These are phyloP conservation scores for Fusarium hainanense DNA, from an alignment of 2,329 filamentous ascomycete genomes.

Conservation along the genomic window DNA sequence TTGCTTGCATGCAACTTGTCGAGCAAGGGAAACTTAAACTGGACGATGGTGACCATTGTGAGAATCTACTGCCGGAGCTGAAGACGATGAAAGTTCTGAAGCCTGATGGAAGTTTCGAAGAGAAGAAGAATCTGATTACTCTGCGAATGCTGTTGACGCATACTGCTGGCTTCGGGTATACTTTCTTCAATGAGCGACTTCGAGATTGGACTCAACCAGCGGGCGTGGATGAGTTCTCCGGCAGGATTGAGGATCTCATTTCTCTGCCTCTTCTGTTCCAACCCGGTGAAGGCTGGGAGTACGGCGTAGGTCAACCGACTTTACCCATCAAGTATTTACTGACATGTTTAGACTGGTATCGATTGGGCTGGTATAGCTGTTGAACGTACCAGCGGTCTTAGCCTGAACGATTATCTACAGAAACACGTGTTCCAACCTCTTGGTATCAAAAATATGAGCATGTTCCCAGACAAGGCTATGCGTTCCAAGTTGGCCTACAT, in stretches of 20 bases:
- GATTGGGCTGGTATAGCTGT: conserved; percentile 66
- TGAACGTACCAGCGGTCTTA: conserved; percentile 56
- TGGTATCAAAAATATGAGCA: conserved; percentile 61
- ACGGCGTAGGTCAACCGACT: conserved; percentile 58
- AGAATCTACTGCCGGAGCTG: conserved; percentile 62
- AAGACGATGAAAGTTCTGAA: conserved; percentile 58
- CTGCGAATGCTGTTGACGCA: conserved; percentile 68
- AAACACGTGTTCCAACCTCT: conserved; percentile 61
- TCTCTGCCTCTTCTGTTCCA: conserved; percentile 67
- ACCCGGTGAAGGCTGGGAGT: conserved; percentile 71
- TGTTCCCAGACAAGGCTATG: conserved; percentile 68
- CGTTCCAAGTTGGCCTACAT: conserved; percentile 66
- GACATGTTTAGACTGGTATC: conserved; percentile 55
- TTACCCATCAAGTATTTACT: background rate
- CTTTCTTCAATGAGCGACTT: conserved; percentile 63
- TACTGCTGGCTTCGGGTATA: conserved; percentile 67
- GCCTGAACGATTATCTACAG: conserved; percentile 62
- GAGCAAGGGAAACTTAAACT: conserved; percentile 61
- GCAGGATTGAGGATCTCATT: conserved; percentile 62
- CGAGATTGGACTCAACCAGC: conserved; percentile 60
- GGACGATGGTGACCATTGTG: conserved; percentile 60
- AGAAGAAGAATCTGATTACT: conserved; percentile 63
- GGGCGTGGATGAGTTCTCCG: conserved; percentile 68
- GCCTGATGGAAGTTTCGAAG: conserved; percentile 52
- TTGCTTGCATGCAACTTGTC: conserved; percentile 68